These are phyloP conservation scores for Boletus rubescentipes DNA, from an alignment of 768 basidiomycete species.

Conservation along the genomic window DNA sequence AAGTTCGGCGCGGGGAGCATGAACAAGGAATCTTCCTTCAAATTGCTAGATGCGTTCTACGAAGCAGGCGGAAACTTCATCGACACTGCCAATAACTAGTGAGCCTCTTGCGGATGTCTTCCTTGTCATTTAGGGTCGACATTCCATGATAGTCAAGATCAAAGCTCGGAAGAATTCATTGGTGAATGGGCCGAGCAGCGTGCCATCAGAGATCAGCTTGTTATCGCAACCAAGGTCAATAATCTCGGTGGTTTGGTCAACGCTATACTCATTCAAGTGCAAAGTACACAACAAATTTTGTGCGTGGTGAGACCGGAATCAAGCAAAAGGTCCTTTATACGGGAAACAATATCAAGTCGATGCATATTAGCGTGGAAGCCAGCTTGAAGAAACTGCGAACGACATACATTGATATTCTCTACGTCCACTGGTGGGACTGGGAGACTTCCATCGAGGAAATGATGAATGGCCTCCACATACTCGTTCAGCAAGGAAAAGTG, in stretches of 20 bases:
- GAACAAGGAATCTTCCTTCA: no score
- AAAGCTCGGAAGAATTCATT: conserved; percentile 52
- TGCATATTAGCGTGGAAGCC: conserved; percentile 34
- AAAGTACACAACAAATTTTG: conserved; percentile 20
- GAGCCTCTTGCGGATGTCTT: conserved; percentile 1
- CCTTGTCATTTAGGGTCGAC: not conserved
- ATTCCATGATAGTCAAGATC: conserved; percentile 42
- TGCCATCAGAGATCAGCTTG: conserved; percentile 43
- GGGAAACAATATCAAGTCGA: conserved; percentile 39
- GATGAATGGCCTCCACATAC: conserved; percentile 43
- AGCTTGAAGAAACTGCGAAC: no score
- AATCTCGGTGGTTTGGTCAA: not conserved
- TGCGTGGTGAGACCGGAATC: conserved; percentile 13
- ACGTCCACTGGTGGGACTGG: conserved; percentile 55
- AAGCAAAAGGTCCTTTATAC: conserved; percentile 27
- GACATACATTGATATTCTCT: no score
- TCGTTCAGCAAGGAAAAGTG: conserved; percentile 44
- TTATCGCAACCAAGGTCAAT: conserved; percentile 42
- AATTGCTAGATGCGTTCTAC: conserved; percentile 44
- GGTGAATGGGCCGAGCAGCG: conserved; percentile 50
- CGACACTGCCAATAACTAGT: conserved; percentile 49
- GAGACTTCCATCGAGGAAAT: conserved; percentile 45
- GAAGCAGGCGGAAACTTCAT: conserved; percentile 51
- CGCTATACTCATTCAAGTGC: conserved; percentile 8
- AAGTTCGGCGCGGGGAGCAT: conserved; percentile 26